phyloP scores from a whole-genome alignment of 257 asterid species.

The Solanum medicagineum region DNA sequence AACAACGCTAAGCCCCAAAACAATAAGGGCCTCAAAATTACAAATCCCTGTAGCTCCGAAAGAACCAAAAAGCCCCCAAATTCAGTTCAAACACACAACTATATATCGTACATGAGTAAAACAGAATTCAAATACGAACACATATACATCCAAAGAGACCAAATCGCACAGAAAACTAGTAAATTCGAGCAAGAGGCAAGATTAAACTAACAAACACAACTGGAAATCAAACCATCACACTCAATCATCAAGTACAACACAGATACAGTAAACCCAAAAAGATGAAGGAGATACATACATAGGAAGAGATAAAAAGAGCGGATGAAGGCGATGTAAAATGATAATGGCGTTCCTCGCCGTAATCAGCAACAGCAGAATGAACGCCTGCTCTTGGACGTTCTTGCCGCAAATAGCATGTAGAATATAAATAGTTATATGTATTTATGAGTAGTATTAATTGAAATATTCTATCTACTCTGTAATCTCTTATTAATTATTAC shows the following conservation, averaged over 20 bases:
- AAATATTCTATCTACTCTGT: too few species aligned
- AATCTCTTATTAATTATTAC: too few species aligned
- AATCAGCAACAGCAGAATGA: not conserved
- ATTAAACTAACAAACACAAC: not conserved
- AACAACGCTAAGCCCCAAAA: not conserved
- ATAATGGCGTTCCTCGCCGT: too few species aligned
- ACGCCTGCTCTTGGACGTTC: not conserved
- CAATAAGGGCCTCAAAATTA: not conserved
- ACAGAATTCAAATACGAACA: not conserved
- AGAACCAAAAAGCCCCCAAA: not conserved
- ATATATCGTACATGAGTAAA: not conserved
- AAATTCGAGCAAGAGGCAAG: not conserved
- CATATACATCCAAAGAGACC: not conserved
- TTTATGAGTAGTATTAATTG: too few species aligned
- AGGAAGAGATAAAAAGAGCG: not conserved
- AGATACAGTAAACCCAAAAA: not conserved
- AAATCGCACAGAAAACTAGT: not conserved
- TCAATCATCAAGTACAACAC: not conserved
- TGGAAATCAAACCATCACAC: not conserved
- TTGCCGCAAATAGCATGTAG: too few species aligned
- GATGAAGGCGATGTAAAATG: not conserved
- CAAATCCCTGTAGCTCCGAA: not conserved
- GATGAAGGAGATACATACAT: not conserved
- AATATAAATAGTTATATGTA: not conserved
- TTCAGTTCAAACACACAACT: not conserved